These are phyloP conservation scores for Delitschia confertaspora DNA, from an alignment of 495 filamentous ascomycete genomes.

Conservation along the genomic window DNA sequence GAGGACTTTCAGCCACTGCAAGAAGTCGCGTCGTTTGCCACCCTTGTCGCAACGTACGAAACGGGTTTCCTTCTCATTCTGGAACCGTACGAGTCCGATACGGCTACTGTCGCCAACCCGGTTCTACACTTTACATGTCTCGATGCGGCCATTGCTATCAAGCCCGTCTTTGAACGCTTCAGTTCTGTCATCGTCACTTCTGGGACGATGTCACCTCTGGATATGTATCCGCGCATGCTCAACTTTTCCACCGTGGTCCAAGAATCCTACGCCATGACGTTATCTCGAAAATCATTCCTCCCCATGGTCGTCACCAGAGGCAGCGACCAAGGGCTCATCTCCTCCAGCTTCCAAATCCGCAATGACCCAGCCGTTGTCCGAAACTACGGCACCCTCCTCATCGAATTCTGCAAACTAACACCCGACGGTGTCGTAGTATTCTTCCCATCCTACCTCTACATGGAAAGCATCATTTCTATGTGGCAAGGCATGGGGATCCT, in stretches of 20 bases:
- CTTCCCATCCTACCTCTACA: constrained; percentile 97
- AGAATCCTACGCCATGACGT: constrained; percentile 94
- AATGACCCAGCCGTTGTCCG: constrained; percentile 91
- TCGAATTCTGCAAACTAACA: constrained; percentile 88
- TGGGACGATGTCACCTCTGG: constrained; percentile 89
- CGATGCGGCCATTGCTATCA: constrained; percentile 97
- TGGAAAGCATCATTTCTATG: constrained; percentile 98
- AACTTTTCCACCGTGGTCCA: constrained; percentile 84
- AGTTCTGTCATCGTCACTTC: constrained; percentile 98
- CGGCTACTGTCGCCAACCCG: constrained; percentile 90
- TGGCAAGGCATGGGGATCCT: constrained; percentile 98
- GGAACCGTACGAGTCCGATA: constrained; percentile 92
- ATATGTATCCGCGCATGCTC: constrained; percentile 99
- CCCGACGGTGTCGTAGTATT: constrained; percentile 98
- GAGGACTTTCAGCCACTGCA: constrained; percentile 96
- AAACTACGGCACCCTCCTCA: constrained; percentile 88
- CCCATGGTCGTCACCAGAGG: constrained; percentile 97
- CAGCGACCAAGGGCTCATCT: constrained; percentile 84
- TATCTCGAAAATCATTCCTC: constrained; percentile 88
- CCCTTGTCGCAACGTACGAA: constrained; percentile 92
- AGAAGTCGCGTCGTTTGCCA: constrained; percentile 98
- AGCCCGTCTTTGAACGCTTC: constrained; percentile 94
- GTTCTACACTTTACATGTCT: constrained; percentile 93
- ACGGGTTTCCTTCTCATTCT: constrained; percentile 93
- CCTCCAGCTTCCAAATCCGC: constrained; percentile 83